Conservation (phyloP, 306 rosid genomes). For the Prunus padus region DNA sequence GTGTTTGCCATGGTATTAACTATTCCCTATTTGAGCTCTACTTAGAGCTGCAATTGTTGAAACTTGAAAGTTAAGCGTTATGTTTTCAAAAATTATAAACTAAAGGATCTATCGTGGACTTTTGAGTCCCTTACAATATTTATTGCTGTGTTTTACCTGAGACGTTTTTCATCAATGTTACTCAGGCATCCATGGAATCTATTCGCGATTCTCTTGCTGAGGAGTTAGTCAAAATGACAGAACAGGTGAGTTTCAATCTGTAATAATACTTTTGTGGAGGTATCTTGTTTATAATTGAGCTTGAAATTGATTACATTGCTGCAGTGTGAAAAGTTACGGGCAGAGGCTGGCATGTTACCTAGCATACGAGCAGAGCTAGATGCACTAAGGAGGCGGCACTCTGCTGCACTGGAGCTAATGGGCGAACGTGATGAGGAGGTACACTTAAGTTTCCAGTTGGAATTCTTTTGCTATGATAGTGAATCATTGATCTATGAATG, state of each 20-base stretch:
- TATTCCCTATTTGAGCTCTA: constrained; percentile 17
- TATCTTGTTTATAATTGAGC: constrained; percentile 17
- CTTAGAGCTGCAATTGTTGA: constrained; percentile 10
- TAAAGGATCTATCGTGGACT: neutral
- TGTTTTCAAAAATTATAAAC: neutral
- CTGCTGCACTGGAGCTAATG: constrained; percentile 98
- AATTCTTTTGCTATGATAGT: constrained; percentile 2
- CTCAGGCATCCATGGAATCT: constrained; percentile 87
- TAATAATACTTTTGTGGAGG: neutral
- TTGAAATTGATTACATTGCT: constrained; percentile 19
- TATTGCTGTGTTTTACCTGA: constrained; percentile 10
- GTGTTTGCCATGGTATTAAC: neutral
- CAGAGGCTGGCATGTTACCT: constrained; percentile 75
- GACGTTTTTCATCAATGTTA: constrained; percentile 15
- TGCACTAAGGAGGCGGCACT: constrained; percentile 90
- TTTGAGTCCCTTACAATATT: neutral
- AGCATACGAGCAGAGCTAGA: constrained; percentile 93
- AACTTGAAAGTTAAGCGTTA: neutral
- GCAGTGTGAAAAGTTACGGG: constrained; percentile 91
- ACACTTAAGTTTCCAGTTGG: constrained; percentile 18
- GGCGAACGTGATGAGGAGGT: constrained; percentile 99
- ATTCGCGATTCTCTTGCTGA: constrained; percentile 98
- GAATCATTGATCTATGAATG: neutral
- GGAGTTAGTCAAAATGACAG: constrained; percentile 95
- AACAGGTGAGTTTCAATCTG: constrained; percentile 50